Percentiles rank a stretch among this genome's conserved stretches.
Evolutionary conservation across 352 stramenopile species (phyloP).

Genomic region (Blastocystis sp.): DNA sequence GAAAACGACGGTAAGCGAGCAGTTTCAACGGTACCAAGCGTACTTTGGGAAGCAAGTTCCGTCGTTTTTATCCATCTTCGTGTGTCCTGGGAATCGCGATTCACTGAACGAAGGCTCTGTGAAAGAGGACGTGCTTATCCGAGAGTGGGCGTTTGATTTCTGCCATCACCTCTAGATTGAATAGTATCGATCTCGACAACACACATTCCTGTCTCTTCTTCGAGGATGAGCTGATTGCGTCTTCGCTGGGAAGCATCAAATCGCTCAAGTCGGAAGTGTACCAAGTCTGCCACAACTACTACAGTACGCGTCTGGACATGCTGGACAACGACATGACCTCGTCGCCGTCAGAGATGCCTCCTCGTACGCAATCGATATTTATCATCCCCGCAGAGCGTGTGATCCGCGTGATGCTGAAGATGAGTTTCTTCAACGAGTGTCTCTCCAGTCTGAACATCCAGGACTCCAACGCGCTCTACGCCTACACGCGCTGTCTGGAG

Average conservation of each 20-base stretch:
- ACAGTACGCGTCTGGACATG: slow-evolving; percentile 17
- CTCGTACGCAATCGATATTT: not conserved
- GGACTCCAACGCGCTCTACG: not conserved
- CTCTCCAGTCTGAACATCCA: slow-evolving; percentile 31
- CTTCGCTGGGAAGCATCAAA: slow-evolving; percentile 13
- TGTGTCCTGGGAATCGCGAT: slow-evolving; percentile 16
- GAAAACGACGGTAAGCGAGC: not conserved
- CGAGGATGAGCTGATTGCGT: slow-evolving; percentile 41
- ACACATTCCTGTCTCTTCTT: slow-evolving; percentile 36
- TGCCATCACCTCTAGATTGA: slow-evolving; percentile 1
- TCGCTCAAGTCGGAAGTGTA: slow-evolving; percentile 27
- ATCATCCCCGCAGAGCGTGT: not conserved
- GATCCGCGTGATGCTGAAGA: slow-evolving; percentile 45
- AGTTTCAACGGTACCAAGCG: not conserved
- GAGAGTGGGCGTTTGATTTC: not conserved
- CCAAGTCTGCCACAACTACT: slow-evolving; percentile 45
- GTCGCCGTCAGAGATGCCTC: slow-evolving; percentile 3
- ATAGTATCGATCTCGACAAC: not conserved
- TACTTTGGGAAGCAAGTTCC: not conserved
- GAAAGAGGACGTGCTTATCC: not conserved
- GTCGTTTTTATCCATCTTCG: slow-evolving; percentile 2
- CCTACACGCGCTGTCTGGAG: slow-evolving; percentile 42
- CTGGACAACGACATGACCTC: slow-evolving; percentile 19
- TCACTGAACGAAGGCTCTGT: not conserved
- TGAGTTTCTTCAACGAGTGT: slow-evolving; percentile 55